Evolutionary conservation across 352 stramenopile genomes (phyloP).

Genomic region (Globisporangium okanoganense): DNA sequence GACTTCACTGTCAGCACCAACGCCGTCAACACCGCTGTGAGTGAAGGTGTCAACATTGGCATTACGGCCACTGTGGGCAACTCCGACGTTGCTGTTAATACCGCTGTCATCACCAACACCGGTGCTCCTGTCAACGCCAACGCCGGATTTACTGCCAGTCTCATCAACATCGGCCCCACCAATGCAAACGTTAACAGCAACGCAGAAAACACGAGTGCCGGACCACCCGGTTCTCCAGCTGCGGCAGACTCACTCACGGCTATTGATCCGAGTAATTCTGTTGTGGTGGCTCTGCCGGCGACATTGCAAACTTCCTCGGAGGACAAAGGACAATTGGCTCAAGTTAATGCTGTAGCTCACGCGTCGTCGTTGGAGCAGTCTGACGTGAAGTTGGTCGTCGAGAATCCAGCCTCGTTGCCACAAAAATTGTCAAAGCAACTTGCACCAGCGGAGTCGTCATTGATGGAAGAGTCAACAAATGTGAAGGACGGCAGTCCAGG

Average conservation of each 20-base stretch:
- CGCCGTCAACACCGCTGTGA: no score
- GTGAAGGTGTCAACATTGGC: no score
- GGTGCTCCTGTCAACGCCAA: no score
- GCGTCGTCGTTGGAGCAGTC: background rate
- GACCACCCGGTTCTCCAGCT: background rate
- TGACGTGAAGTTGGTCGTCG: background rate
- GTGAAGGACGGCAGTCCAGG: background rate
- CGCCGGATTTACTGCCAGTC: no score
- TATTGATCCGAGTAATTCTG: background rate
- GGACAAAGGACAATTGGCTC: background rate
- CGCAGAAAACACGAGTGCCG: no score
- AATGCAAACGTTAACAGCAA: no score
- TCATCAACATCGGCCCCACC: no score
- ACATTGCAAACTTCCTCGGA: background rate
- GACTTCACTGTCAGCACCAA: no score
- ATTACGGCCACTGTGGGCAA: no score
- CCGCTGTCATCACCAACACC: no score
- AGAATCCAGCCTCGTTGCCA: background rate
- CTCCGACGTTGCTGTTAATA: no score
- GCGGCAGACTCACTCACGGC: background rate
- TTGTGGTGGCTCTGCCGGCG: background rate
- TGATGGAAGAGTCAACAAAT: background rate
- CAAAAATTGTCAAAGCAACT: background rate
- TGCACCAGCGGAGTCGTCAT: background rate
- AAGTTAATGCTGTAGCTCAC: background rate